Conservation (phyloP, 495 filamentous ascomycete species). For the Aspergillus nanangensis region DNA sequence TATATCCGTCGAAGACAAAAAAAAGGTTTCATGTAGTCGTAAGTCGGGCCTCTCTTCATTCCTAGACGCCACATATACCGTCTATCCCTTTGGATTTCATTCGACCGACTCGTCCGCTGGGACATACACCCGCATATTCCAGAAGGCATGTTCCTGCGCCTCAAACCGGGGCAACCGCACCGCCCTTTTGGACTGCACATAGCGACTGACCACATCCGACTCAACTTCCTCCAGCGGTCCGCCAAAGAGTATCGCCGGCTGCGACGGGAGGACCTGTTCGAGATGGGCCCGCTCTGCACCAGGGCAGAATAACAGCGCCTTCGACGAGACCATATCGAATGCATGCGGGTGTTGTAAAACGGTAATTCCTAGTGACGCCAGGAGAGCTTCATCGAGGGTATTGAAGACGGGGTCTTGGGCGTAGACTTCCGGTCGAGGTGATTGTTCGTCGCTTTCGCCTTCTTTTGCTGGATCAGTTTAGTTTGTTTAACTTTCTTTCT, state of each 20-base stretch:
- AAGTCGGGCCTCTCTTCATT: too few species aligned
- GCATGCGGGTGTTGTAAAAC: conserved; percentile 54
- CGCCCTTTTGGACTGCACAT: conserved; percentile 19
- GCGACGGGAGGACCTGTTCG: conserved; percentile 22
- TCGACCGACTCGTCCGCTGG: background rate
- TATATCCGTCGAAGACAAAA: too few species aligned
- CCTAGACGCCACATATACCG: too few species aligned
- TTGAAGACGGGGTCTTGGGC: conserved; percentile 75
- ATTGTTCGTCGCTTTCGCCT: background rate
- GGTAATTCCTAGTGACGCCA: conserved; percentile 45
- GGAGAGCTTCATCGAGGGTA: conserved; percentile 52
- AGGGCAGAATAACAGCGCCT: conserved; percentile 62
- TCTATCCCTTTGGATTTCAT: too few species aligned
- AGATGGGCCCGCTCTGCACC: conserved; percentile 38
- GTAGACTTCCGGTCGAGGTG: conserved; percentile 33
- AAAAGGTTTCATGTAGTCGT: too few species aligned
- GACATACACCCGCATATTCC: conserved; percentile 36
- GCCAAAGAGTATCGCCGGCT: conserved; percentile 30
- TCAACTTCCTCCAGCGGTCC: conserved; percentile 32
- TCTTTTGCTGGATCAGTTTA: background rate
- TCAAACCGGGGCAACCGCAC: conserved; percentile 29
- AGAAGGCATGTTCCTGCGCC: conserved; percentile 37
- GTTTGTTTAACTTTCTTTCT: background rate
- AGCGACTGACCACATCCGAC: conserved; percentile 21
- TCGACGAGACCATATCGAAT: conserved; percentile 46